phyloP scores from a whole-genome alignment of 1,284 basidiomycete genomes.

The Sphagnurus paluster region DNA sequence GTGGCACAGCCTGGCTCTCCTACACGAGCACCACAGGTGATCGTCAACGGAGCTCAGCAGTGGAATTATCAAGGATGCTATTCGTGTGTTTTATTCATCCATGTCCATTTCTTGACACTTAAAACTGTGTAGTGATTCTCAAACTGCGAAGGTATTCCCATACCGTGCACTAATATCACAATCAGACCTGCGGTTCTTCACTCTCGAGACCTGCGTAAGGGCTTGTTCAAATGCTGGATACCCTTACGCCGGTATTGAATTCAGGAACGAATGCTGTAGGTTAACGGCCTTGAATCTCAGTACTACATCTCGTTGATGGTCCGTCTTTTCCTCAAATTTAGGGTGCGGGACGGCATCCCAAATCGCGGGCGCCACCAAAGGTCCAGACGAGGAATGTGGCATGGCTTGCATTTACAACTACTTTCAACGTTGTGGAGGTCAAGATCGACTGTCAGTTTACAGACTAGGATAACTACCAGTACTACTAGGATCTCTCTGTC shows the following conservation, averaged over 20 bases:
- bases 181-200: constrained; percentile 9
- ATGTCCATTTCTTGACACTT: not conserved
- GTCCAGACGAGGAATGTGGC: constrained; percentile 13
- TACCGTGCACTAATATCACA: not conserved
- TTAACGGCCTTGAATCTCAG: not conserved
- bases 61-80: constrained; percentile 17
- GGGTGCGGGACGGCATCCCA: constrained; percentile 10
- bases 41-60: not conserved
- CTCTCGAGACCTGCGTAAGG: constrained; percentile 6
- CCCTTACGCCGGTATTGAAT: constrained; percentile 11
- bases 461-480: no score
- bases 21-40: constrained; percentile 8
- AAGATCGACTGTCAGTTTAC: constrained; percentile 17
- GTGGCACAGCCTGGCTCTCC: constrained; percentile 7
- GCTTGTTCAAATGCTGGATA: constrained; percentile 5
- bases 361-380: not conserved
- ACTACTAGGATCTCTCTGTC: no score
- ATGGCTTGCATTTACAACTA: constrained; percentile 15
- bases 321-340: not conserved
- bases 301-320: not conserved
- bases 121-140: constrained; percentile 4
- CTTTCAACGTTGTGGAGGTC: constrained; percentile 14
- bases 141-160: constrained; percentile 10
- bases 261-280: constrained; percentile 13
- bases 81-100: constrained; percentile 4